Base-by-base conservation (phyloP, 768 basidiomycete species). In the Royoungia palumana region DNA sequence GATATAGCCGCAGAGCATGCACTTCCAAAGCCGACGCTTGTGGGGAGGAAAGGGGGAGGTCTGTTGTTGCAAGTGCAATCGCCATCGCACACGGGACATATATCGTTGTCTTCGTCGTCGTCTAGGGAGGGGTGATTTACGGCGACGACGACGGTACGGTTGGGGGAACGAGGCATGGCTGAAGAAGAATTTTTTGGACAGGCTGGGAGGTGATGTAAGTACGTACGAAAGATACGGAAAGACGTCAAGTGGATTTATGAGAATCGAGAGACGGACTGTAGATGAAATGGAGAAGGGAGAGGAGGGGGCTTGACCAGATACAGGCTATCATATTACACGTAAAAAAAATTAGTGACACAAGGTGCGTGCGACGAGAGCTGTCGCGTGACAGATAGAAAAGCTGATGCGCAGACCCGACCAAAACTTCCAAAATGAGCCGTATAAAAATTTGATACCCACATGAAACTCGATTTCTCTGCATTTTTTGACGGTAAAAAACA, bases 51-150 rank as follows among this genome's bases (percentile, higher is more conserved):
- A 37, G 62, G 51, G 51, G 58, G 63, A 46, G 71, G 63, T 58
- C 68, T 73, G 74, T 76, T 81, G 66, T 68, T 51, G 76, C 89
- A 91, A 25, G 86, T 90, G 75, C 89, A 92, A 63, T 88, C 83
- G 63, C 86, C 84, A 75, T 91, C 89, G 87, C 89, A 92, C 55
- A 91, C 87, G 8, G 88, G 89, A 68, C 89, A 92, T 48, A 91
- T 89, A 66, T 89, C 85, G 80, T 81, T 80, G 76, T 88, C 86
- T 64, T 90, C 89, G 69, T 87, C 84, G 72, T 82, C 81, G 70
- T 77, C 74, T 51, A 44, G 61, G 44, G 62, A 56, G 56, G 58
- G 53, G 57, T 35, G 59, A 59, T 60, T 72, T 69, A 60, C 69
- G 66, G 60, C 64, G 70, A 63, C 72, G 74, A 67, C 79, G 73